Evolutionary conservation across 2,329 filamentous ascomycete species (phyloP), one percentile per base, ranked within the genome.

Genomic region (Fusarium oligoseptatum): DNA sequence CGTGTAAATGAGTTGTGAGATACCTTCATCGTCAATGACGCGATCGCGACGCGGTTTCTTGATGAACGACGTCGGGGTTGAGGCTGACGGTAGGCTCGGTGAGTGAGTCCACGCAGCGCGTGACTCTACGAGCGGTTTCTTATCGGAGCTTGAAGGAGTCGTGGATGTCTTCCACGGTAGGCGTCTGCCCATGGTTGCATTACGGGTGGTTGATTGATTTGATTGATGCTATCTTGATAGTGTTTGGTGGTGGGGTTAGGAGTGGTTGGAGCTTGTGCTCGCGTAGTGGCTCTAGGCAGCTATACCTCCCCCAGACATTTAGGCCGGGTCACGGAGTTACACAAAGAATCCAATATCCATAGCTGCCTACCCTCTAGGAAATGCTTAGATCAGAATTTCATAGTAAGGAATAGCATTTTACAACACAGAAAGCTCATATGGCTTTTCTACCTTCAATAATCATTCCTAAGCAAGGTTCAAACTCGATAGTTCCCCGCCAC

Each of bases 131-230:
- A n/a, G 3, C n/a, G 74, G 63, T 20, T 62, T 60, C 20, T 60
- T 74, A 24, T 58, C 50, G 7, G 61, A 58, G 17, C 37, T 64
- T 8, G 72, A 69, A n/a, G 64, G 55, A 58, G 60, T 55, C 15
- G 66, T 56, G 63, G 80, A 78, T 55, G 78, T 83, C 66, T 87
- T 85, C 88, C 88, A 90, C 2, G 88, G 88, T 8, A 90, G 76
- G 70, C 85, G 85, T 74, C 88, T 86, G 24, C 87, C 82, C 88
- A 90, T 90, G 67, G 32, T 27, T 64, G 50, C 62, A 48, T 66
- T 15, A 37, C 39, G 37, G 9, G 48, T 34, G n/a, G 34, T 61
- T 61, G 48, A 67, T 73, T 72, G 17, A 32, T 71, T 41, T 41
- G 58, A 57, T 66, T 20, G 34, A 27, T 62, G 57, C 45, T 56